Evolutionary conservation across 225 moss, liverwort and hornwort species (phyloP), one percentile per base, ranked within the genome.

Genomic region (Marchantia polymorpha): DNA sequence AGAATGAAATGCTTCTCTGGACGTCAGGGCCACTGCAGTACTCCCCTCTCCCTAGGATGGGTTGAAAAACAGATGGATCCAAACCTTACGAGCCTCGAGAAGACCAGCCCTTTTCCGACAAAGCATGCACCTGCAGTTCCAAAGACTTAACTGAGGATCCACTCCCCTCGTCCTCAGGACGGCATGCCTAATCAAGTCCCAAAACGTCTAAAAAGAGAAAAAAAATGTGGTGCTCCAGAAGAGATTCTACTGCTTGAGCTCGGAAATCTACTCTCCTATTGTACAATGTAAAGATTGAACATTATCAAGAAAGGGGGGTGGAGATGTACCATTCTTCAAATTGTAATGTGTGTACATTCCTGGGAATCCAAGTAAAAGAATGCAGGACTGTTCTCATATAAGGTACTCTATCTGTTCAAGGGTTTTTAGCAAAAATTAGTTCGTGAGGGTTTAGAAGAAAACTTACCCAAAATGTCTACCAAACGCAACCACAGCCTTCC

Each of bases 381-480:
- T 4, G 7, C 20, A 69, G 47, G 39, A 20, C 69, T 69, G 46
- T 22, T 1, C 0, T 50, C 5, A 50, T n/a, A 50, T 23, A 71
- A 2, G 3, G 4, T 10, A 29, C 10, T 27, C 65, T 61, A 1
- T 61, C 9, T 61, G n/a, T 0, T 27, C 0, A 29, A 12, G 11
- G 27, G 25, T 10, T 49, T 10, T 49, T 16, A 14, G 15, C 20
- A 14, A 58, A 58, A 15, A 58, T 58, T 17, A 10, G 10, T 2
- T 39, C 39, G 39, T 12, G 39, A 70, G 23, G 23, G 39, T 39
- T 39, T 39, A 39, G 39, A 39, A 39, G 8, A 19, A 65, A 75
- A 22, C 73, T 31, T 80, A 89, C 86, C 89, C 89, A 69, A 89
- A 89, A 70, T 89, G 89, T 30, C 89, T 80, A 17, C 52, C 82